phyloP scores from a whole-genome alignment of 768 basidiomycete species.

The Mycena haematopus region DNA sequence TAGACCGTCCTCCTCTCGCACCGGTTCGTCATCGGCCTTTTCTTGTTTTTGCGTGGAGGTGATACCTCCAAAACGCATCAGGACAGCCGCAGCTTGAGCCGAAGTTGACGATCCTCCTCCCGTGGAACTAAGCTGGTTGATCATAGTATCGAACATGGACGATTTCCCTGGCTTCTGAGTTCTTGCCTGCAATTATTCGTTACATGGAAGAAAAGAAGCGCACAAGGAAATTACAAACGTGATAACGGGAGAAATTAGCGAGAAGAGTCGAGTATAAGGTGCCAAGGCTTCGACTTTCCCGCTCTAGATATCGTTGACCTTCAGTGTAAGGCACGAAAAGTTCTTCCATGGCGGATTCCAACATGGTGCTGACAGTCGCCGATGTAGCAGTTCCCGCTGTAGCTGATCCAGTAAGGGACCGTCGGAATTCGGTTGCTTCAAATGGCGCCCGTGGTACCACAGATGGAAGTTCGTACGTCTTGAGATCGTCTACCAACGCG shows the following conservation, averaged over 20 bases:
- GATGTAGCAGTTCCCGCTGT: constrained; percentile 53
- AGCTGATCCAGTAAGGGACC: constrained; percentile 55
- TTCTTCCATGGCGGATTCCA: constrained; percentile 97
- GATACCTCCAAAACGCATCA: constrained; percentile 91
- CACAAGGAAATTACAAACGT: constrained; percentile 59
- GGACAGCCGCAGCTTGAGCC: constrained; percentile 84
- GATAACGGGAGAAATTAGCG: constrained; percentile 81
- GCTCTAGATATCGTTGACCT: constrained; percentile 89
- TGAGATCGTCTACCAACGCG: constrained; percentile 86
- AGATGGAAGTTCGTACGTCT: constrained; percentile 84
- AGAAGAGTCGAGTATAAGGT: constrained; percentile 80
- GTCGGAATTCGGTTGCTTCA: constrained; percentile 66
- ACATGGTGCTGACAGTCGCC: constrained; percentile 77
- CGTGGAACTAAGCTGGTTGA: constrained; percentile 79
- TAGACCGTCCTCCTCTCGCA: constrained; percentile 82
- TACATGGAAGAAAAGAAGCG: constrained; percentile 6
- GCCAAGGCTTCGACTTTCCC: constrained; percentile 83
- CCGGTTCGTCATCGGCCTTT: constrained; percentile 67
- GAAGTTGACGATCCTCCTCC: constrained; percentile 70
- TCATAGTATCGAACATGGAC: constrained; percentile 89
- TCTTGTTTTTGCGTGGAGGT: constrained; percentile 58
- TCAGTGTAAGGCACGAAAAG: constrained; percentile 94
- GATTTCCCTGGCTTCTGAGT: constrained; percentile 68
- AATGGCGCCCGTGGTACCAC: constrained; percentile 67
- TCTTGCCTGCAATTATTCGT: constrained; percentile 49